Evolutionary conservation across 257 asterid species (phyloP).

Genomic region (Nicotiana paniculata): DNA sequence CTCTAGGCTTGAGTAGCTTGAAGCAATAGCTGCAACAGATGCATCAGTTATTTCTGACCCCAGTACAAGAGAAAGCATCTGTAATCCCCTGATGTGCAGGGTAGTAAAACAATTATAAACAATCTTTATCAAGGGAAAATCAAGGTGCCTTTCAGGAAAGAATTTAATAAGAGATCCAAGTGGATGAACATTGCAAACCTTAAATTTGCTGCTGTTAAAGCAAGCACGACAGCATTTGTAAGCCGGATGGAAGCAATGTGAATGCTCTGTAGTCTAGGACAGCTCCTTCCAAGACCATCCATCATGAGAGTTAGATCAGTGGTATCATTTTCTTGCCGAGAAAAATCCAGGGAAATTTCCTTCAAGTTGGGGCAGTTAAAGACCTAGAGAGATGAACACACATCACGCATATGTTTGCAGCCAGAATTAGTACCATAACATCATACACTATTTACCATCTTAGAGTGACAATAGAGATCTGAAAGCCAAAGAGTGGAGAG

Average conservation of each 20-base stretch:
- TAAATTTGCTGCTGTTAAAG: slow-evolving; percentile 76
- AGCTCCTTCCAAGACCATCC: slow-evolving; percentile 72
- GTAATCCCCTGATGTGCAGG: slow-evolving; percentile 50
- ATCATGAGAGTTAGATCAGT: slow-evolving; percentile 66
- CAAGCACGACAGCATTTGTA: slow-evolving; percentile 70
- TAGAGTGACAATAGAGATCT: slow-evolving; percentile 73
- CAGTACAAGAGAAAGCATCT: slow-evolving; percentile 91
- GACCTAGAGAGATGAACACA: slow-evolving; percentile 37
- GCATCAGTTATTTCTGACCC: slow-evolving; percentile 95
- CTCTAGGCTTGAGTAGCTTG: slow-evolving; percentile 70
- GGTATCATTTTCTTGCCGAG: slow-evolving; percentile 72
- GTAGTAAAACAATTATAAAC: not conserved
- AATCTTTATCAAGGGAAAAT: not conserved
- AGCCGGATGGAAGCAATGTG: slow-evolving; percentile 74
- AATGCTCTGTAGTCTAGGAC: slow-evolving; percentile 75
- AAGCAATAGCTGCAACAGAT: slow-evolving; percentile 91
- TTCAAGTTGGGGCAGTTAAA: slow-evolving; percentile 78
- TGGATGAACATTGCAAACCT: slow-evolving; percentile 36
- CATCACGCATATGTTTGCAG: not conserved
- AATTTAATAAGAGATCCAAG: not conserved
- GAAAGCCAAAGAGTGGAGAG: slow-evolving; percentile 77
- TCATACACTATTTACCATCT: slow-evolving; percentile 41
- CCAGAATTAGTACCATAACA: not conserved
- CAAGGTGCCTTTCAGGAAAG: not conserved
- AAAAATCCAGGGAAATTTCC: slow-evolving; percentile 77